These are phyloP conservation scores for Ogataea methylovora DNA, from an alignment of 805 yeast species.

Conservation along the genomic window DNA sequence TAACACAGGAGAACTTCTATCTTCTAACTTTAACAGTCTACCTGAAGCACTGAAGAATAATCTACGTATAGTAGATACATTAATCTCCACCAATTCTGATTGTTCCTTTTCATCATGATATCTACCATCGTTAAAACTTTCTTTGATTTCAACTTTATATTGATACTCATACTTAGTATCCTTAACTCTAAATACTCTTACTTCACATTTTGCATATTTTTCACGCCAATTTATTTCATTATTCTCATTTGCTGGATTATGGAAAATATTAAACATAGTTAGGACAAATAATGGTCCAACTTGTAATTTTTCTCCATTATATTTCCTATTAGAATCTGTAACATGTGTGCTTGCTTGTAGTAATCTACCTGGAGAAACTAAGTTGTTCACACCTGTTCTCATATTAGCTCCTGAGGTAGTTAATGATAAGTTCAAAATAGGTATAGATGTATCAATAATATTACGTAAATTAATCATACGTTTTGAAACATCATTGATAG, in stretches of 20 bases:
- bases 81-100: conserved; percentile 27
- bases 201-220: conserved; percentile 49
- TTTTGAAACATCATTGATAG: conserved; percentile 38
- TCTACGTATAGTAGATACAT: conserved; percentile 36
- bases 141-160: conserved; percentile 42
- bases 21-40: conserved; percentile 52
- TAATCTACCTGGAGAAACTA: conserved; percentile 55
- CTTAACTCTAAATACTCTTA: conserved; percentile 29
- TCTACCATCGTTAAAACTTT: conserved; percentile 61
- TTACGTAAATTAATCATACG: conserved; percentile 40
- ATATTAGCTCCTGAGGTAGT: conserved; percentile 63
- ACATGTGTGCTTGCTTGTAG: conserved; percentile 53
- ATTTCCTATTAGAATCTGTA: conserved; percentile 28
- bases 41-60: conserved; percentile 70
- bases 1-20: conserved; percentile 55
- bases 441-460: conserved; percentile 61
- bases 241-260: conserved; percentile 40
- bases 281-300: conserved; percentile 58
- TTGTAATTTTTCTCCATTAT: conserved; percentile 14
- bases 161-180: conserved; percentile 18
- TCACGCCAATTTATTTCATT: conserved; percentile 64
- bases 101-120: conserved; percentile 48
- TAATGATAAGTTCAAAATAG: conserved; percentile 56
- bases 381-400: conserved; percentile 37
- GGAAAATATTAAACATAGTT: conserved; percentile 55